Conservation (phyloP, 306 rosid genomes). For the Cicer chorassanicum region DNA sequence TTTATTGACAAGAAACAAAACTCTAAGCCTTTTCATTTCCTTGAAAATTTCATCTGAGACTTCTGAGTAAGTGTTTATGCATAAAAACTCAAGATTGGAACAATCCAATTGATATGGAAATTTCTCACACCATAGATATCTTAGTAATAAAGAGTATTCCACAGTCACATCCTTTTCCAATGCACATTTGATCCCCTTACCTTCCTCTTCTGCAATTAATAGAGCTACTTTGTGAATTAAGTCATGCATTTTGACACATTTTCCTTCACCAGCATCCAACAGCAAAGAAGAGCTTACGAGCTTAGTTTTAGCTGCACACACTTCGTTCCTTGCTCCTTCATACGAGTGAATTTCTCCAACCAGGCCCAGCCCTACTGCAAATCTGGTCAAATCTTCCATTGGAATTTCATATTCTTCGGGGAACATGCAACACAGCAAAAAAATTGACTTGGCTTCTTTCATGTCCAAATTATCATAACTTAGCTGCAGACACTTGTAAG, state of each 20-base stretch:
- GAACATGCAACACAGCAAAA: constrained; percentile 40
- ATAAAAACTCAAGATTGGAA: constrained; percentile 14
- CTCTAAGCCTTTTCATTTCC: constrained; percentile 27
- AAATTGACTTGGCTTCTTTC: constrained; percentile 1
- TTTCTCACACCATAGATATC: constrained; percentile 9
- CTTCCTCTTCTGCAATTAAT: not conserved
- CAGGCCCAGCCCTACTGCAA: constrained; percentile 23
- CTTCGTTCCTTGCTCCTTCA: constrained; percentile 8
- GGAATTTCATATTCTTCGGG: constrained; percentile 42
- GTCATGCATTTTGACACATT: constrained; percentile 42
- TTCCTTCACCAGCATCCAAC: not conserved
- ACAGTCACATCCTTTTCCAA: not conserved
- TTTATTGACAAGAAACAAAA: not conserved
- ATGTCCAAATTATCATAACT: constrained; percentile 35
- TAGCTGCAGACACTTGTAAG: constrained; percentile 29
- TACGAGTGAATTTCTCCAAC: not conserved
- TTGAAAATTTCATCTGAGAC: not conserved
- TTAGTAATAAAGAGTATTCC: not conserved
- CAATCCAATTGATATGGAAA: not conserved
- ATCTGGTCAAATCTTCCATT: not conserved
- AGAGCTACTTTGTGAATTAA: constrained; percentile 17
- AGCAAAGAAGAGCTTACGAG: constrained; percentile 36
- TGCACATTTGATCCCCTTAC: not conserved
- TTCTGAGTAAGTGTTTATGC: not conserved
- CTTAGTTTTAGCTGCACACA: not conserved